Evolutionary conservation across 441 rosid species (phyloP), one percentile per base, ranked within the genome.

Genomic region (Aquilaria agallochum): DNA sequence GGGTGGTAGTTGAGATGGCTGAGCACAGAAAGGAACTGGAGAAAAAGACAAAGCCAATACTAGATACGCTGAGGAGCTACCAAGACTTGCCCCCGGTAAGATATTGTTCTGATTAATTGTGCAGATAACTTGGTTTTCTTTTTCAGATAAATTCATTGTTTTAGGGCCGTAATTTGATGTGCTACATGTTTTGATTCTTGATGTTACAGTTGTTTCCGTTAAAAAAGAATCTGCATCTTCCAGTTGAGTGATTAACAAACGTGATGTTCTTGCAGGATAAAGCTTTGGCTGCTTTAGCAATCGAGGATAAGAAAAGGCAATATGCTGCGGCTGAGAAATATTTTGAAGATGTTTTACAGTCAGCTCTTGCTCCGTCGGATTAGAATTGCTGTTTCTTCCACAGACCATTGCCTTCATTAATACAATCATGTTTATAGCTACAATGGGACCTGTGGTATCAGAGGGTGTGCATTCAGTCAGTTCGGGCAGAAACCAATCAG

Each of bases 71-170:
- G 69, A 83, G 96, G 75, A 91, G 96, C 80, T 94, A 94, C 81
- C 96, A 94, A 70, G 99, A 94, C 75, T 78, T 94, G 67, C 97
- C 96, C 30, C 97, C 97, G 73, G 97, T 94, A 86, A 74, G 58
- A 58, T 49, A 36, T 6, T 36, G 30, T 36, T 11, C 32, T 56
- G 50, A 20, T 36, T 56, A 27, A 58, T 42, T 1, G 31, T 33
- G 4, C 59, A 15, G 36, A 36, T 36, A 4, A 36, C 5, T 50
- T 50, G 53, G 15, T 12, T 48, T 48, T 12, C 30, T 50, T 50
- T n/a, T 10, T 12, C 4, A 3, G 42, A 36, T 3, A 36, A 8
- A 8, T 36, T 4, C 6, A 36, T 36, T 50, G 51, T 13, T n/a
- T 50, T n/a, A 50, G 53, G 42, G 42, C 42, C 7, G 42, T 36